Conservation (phyloP, 2,329 filamentous ascomycete species). For the Trichoderma endophyticum region DNA sequence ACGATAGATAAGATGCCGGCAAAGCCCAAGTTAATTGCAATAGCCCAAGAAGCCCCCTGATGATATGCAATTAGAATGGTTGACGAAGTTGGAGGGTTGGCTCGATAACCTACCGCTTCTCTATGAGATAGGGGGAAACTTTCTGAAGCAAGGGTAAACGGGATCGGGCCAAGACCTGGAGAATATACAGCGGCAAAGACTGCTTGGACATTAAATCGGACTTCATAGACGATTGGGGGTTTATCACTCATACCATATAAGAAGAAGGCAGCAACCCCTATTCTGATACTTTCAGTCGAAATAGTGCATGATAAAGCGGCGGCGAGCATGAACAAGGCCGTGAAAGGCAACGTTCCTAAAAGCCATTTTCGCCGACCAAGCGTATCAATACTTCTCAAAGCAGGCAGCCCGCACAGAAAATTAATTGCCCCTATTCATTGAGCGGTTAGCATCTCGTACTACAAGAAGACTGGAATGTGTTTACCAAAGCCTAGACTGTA, state of each 20-base stretch:
- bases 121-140: slow-evolving; percentile 49
- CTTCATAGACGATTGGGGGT: too few species aligned
- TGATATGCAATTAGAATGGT: slow-evolving; percentile 22
- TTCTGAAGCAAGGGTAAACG: slow-evolving; percentile 50
- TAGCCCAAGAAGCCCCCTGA: slow-evolving; percentile 45
- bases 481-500: slow-evolving; percentile 34
- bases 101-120: slow-evolving; percentile 35
- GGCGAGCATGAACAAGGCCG: slow-evolving; percentile 41
- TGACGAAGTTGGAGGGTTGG: neutral
- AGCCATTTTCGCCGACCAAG: slow-evolving; percentile 44
- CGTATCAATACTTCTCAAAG: slow-evolving; percentile 33
- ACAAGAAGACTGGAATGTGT: too few species aligned
- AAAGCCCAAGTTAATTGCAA: slow-evolving; percentile 47
- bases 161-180: slow-evolving; percentile 44
- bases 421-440: slow-evolving; percentile 35
- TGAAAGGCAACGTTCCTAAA: slow-evolving; percentile 41
- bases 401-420: slow-evolving; percentile 41
- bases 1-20: slow-evolving; percentile 45
- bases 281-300: slow-evolving; percentile 19
- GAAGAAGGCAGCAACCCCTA: slow-evolving; percentile 36
- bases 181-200: slow-evolving; percentile 43
- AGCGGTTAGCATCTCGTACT: neutral
- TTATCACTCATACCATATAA: slow-evolving; percentile 28
- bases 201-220: slow-evolving; percentile 18
- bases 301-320: slow-evolving; percentile 36